phyloP scores from a whole-genome alignment of 805 yeast genomes.

The Schizosaccharomyces osmophilus region DNA sequence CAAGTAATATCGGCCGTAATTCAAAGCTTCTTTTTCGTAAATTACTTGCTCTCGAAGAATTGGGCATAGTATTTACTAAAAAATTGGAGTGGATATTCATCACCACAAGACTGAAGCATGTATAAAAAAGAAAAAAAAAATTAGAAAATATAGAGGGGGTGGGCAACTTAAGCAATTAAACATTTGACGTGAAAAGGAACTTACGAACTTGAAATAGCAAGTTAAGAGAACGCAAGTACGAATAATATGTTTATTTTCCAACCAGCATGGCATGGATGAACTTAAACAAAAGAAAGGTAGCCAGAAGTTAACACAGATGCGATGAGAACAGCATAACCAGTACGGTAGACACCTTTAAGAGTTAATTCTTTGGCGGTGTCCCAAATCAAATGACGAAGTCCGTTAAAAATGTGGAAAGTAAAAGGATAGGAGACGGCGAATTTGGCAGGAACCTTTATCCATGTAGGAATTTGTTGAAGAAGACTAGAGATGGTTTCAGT shows the following conservation, averaged over 20 bases:
- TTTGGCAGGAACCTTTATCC: conserved; percentile 38
- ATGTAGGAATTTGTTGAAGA: conserved; percentile 39
- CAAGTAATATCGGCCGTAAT: too few species aligned
- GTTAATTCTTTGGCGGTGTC: conserved; percentile 64
- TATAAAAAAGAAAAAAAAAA: too few species aligned
- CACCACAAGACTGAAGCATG: too few species aligned
- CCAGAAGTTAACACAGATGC: conserved; percentile 32
- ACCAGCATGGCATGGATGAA: neutral
- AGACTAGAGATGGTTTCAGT: conserved; percentile 27
- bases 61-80: too few species aligned
- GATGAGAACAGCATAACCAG: conserved; percentile 69
- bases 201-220: too few species aligned
- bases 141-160: too few species aligned
- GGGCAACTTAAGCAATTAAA: too few species aligned
- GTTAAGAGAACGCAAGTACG: too few species aligned
- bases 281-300: conserved; percentile 15
- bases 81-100: too few species aligned
- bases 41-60: too few species aligned
- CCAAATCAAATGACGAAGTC: conserved; percentile 86
- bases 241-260: neutral
- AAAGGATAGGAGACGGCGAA: conserved; percentile 57
- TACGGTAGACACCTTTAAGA: conserved; percentile 68
- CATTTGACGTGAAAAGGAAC: too few species aligned
- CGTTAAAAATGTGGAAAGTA: conserved; percentile 66
- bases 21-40: too few species aligned